phyloP scores from a whole-genome alignment of 2,329 filamentous ascomycete species.

The Monosporascus ibericus region DNA sequence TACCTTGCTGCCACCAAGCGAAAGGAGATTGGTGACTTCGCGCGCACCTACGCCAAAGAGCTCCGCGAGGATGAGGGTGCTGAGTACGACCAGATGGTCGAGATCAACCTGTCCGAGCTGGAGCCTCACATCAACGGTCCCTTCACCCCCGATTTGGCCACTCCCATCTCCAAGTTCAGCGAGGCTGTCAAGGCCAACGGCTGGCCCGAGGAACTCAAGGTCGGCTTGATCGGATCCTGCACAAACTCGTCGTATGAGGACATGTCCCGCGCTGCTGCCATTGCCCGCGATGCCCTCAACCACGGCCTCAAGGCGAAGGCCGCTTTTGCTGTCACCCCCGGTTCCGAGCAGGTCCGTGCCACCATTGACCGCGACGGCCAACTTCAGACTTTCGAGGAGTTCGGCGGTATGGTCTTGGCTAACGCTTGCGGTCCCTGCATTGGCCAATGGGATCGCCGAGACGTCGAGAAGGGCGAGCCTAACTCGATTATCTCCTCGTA shows the following conservation, averaged over 20 bases:
- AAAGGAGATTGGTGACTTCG: slow-evolving; percentile 81
- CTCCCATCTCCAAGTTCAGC: slow-evolving; percentile 95
- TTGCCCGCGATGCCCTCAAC: slow-evolving; percentile 82
- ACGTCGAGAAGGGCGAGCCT: slow-evolving; percentile 89
- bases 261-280: slow-evolving; percentile 88
- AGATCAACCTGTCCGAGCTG: slow-evolving; percentile 90
- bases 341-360: slow-evolving; percentile 93
- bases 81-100: slow-evolving; percentile 92
- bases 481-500: slow-evolving; percentile 99
- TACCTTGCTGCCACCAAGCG: slow-evolving; percentile 92
- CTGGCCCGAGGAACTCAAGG: slow-evolving; percentile 96
- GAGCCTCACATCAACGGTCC: slow-evolving; percentile 99
- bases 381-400: slow-evolving; percentile 91
- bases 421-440: slow-evolving; percentile 94
- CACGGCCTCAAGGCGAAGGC: slow-evolving; percentile 93
- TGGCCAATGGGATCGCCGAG: slow-evolving; percentile 89
- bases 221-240: slow-evolving; percentile 95
- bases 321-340: slow-evolving; percentile 90
- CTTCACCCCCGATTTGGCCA: slow-evolving; percentile 96
- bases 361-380: slow-evolving; percentile 89
- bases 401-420: slow-evolving; percentile 88
- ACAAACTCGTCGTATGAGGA: slow-evolving; percentile 86
- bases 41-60: slow-evolving; percentile 76
- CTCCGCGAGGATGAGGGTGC: slow-evolving; percentile 83
- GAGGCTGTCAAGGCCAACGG: slow-evolving; percentile 88